Evolutionary conservation across 345 rosid genomes (phyloP), one percentile per base, ranked within the genome.

Genomic region (Eucalyptus decipiens): DNA sequence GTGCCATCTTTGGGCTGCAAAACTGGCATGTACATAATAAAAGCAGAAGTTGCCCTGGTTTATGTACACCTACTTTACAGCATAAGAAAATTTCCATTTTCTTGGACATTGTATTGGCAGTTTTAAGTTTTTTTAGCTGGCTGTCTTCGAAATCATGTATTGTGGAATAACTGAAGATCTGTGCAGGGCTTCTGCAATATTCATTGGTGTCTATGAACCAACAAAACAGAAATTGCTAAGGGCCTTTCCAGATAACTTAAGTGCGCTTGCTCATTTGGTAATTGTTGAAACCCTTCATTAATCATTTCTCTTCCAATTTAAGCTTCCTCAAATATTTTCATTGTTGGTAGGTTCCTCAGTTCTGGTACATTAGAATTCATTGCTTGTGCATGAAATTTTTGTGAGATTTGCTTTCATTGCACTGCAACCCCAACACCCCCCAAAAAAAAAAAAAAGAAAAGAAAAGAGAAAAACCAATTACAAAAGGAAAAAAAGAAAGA

Each of bases 161-260:
- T 23, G 28, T 21, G 26, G 28, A 40, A 37, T 76, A 76, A 76
- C 85, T 76, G 47, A 24, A 11, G 85, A 76, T 40, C 47, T 40
- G 28, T 76, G 85, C 85, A 98, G 99, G 92, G 99, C 99, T 89
- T 98, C 99, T 83, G 99, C 99, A 30, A 89, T 98, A 89, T 98
- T 97, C 92, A 89, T 98, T 85, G 99, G 99, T 89, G 97, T 97
- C 86, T 98, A 96, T 86, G 99, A 98, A 93, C 99, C 99, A 87
- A 91, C 97, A 87, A 97, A 98, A 93, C 98, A 95, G 96, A 95
- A 97, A 92, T 90, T 98, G 90, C 91, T 97, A 89, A 94, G 91
- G 92, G 92, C 91, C 47, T 90, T 98, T 85, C 99, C 99, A 48
- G 99, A 97, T 90, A 93, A 95, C 93, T 93, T 96, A 89, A 95